phyloP scores from a whole-genome alignment of 1,284 basidiomycete species.

The Exsudoporus floridanus region DNA sequence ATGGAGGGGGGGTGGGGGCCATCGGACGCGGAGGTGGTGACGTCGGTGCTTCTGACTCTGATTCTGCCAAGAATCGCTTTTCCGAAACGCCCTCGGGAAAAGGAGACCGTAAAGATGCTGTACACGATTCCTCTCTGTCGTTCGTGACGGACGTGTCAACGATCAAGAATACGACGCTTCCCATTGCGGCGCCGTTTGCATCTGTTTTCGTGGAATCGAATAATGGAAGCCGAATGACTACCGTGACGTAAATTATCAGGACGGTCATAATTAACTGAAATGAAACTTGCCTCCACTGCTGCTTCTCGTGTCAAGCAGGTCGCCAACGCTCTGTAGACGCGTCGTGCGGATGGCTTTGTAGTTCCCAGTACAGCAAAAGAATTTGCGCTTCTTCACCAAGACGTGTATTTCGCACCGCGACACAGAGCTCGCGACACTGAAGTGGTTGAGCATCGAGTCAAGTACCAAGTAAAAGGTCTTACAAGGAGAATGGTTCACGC shows the following conservation, averaged over 20 bases:
- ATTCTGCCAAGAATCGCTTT: constrained; percentile 20
- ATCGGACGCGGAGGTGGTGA: constrained; percentile 24
- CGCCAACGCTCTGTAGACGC: constrained; percentile 24
- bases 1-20: constrained; percentile 18
- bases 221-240: constrained; percentile 34
- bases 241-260: constrained; percentile 32
- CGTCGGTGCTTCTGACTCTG: constrained; percentile 20
- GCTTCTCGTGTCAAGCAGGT: constrained; percentile 31
- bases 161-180: constrained; percentile 31
- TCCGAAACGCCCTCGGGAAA: constrained; percentile 24
- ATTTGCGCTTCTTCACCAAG: constrained; percentile 29
- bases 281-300: constrained; percentile 32
- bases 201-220: constrained; percentile 34
- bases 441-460: constrained; percentile 11
- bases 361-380: constrained; percentile 29
- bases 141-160: constrained; percentile 14
- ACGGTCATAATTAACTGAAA: constrained; percentile 32
- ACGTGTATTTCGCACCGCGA: constrained; percentile 33
- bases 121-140: constrained; percentile 12
- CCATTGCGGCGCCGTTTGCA: constrained; percentile 24
- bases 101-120: constrained; percentile 15
- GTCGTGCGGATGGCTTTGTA: constrained; percentile 33
- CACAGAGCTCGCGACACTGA: constrained; percentile 18
- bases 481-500: constrained; percentile 34
- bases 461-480: constrained; percentile 2